These are phyloP conservation scores for Pyricularia pennisetigena DNA, from an alignment of 2,329 filamentous ascomycete species.

Conservation along the genomic window DNA sequence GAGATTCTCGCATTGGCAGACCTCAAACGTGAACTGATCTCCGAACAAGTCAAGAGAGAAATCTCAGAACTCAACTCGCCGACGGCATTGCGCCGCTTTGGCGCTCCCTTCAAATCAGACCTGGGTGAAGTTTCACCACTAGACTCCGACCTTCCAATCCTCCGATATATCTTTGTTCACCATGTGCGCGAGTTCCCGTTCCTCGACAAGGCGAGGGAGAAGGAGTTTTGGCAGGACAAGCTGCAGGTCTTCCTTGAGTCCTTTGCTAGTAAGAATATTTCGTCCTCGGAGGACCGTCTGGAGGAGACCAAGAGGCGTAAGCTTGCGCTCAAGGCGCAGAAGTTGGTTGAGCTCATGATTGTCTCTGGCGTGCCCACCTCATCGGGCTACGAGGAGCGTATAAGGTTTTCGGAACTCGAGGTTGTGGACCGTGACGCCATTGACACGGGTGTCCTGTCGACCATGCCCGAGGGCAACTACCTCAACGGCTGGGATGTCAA, in stretches of 20 bases:
- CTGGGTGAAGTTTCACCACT: conserved; percentile 86
- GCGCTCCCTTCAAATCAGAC: conserved; percentile 88
- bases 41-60: conserved; percentile 80
- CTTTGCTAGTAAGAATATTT: conserved; percentile 94
- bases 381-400: conserved; percentile 94
- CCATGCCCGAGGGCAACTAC: conserved; percentile 80
- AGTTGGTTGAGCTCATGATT: conserved; percentile 98
- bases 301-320: conserved; percentile 95
- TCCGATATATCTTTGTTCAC: conserved; percentile 95
- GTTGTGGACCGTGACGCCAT: conserved; percentile 91
- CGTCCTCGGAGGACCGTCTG: conserved; percentile 87
- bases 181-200: conserved; percentile 98
- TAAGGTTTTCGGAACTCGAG: conserved; percentile 93
- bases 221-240: conserved; percentile 99
- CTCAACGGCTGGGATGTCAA: conserved; percentile 98
- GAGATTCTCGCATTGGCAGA: conserved; percentile 40
- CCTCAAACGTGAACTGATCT: conserved; percentile 89
- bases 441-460: conserved; percentile 78
- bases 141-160: conserved; percentile 85
- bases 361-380: conserved; percentile 93
- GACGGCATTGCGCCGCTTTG: conserved; percentile 88
- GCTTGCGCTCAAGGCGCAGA: conserved; percentile 84
- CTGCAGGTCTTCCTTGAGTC: conserved; percentile 93
- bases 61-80: conserved; percentile 90
- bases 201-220: conserved; percentile 90